Conservation (phyloP, 2,329 filamentous ascomycete species). For the Tricladium varicosporioides region DNA sequence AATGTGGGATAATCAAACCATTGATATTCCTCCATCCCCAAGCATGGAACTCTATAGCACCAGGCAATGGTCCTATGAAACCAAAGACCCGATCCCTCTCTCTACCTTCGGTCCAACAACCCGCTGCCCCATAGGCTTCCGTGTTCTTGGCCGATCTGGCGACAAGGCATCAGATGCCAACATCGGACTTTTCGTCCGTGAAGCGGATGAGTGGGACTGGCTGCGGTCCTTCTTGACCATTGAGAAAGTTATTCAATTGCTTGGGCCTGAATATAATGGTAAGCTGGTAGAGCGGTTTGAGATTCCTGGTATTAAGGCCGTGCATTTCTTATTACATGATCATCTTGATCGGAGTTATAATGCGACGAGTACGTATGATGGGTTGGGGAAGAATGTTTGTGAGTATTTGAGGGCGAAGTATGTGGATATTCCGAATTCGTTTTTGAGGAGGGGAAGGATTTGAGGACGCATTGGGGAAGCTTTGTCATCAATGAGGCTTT, state of each 20-base stretch:
- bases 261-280: constrained; percentile 27
- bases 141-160: constrained; percentile 37
- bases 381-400: constrained; percentile 21
- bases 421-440: constrained; percentile 23
- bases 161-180: constrained; percentile 40
- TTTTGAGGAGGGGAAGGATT: constrained; percentile 19
- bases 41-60: constrained; percentile 9
- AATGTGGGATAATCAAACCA: constrained; percentile 29
- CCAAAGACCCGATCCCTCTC: constrained; percentile 18
- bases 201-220: constrained; percentile 38
- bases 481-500: no score
- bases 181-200: constrained; percentile 40
- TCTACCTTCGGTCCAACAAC: constrained; percentile 29
- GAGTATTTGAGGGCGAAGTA: constrained; percentile 22
- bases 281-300: constrained; percentile 31
- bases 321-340: constrained; percentile 29
- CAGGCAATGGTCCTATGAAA: constrained; percentile 20
- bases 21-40: constrained; percentile 16
- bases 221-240: constrained; percentile 30
- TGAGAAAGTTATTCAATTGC: constrained; percentile 27
- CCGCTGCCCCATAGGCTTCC: constrained; percentile 30
- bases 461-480: neutral
- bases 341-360: constrained; percentile 22
- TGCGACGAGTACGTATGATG: constrained; percentile 20
- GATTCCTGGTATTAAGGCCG: constrained; percentile 21